A percentile compares a stretch with the other conserved stretches of the same genome.
Conservation (phyloP, 192 early-diverging fungal genomes). For the Helicostylum pulchrum region DNA sequence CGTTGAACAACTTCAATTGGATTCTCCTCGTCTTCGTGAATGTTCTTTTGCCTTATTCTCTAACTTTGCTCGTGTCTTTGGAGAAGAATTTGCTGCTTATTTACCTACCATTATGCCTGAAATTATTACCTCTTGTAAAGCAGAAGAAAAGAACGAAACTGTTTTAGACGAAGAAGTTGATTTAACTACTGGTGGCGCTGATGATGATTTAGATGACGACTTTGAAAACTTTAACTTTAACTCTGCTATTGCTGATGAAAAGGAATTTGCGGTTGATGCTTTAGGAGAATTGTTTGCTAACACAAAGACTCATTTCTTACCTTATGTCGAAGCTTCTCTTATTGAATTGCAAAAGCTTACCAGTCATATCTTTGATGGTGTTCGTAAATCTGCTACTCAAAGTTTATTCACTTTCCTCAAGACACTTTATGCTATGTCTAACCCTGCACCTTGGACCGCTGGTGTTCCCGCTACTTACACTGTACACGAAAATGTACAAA, state of each 20-base stretch:
- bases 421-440: conserved; percentile 74
- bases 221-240: conserved; percentile 61
- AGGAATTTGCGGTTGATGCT: conserved; percentile 87
- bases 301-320: conserved; percentile 71
- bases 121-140: conserved; percentile 73
- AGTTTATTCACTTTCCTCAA: conserved; percentile 74
- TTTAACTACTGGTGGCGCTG: conserved; percentile 44
- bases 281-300: conserved; percentile 84
- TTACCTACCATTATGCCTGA: conserved; percentile 75
- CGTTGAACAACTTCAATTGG: conserved; percentile 71
- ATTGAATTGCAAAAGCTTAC: conserved; percentile 65
- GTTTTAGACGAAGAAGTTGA: conserved; percentile 37
- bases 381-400: conserved; percentile 72
- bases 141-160: conserved; percentile 61
- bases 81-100: conserved; percentile 79
- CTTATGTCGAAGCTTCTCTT: conserved; percentile 75
- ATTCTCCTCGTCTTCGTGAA: conserved; percentile 73
- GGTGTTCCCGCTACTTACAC: conserved; percentile 67
- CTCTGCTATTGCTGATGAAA: conserved; percentile 87
- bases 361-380: conserved; percentile 76
- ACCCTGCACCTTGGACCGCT: conserved; percentile 67
- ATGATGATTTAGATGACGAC: conserved; percentile 55
- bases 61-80: conserved; percentile 75
- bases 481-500: conserved; percentile 72
- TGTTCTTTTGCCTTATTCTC: conserved; percentile 88